Percentiles rank a stretch among this genome's conserved stretches.
phyloP scores from a whole-genome alignment of 192 early-diverging fungal species.

The Umbelopsis sp. region DNA sequence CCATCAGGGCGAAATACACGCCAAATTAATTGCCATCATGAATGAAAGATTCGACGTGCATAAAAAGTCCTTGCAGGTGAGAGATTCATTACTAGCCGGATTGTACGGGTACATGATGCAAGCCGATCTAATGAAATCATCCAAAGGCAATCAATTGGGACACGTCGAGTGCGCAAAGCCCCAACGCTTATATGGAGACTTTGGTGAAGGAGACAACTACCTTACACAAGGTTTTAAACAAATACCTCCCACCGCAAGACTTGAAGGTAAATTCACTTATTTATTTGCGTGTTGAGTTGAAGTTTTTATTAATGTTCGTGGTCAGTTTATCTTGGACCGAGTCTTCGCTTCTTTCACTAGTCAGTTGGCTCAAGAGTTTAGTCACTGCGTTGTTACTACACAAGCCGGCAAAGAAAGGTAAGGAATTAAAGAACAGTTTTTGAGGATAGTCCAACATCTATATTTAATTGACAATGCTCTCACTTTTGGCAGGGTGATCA shows the following conservation, averaged over 20 bases:
- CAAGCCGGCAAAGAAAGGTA: constrained; percentile 70
- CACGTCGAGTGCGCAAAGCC: constrained; percentile 19
- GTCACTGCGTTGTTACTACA: constrained; percentile 50
- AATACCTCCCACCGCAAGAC: constrained; percentile 74
- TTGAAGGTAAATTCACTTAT: constrained; percentile 60
- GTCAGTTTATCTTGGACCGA: constrained; percentile 70
- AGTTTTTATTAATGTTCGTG: neutral
- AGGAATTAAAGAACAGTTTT: neutral
- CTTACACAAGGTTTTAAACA: constrained; percentile 89
- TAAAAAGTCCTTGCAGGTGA: constrained; percentile 69
- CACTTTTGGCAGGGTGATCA: constrained; percentile 54
- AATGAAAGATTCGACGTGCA: constrained; percentile 83
- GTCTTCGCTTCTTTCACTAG: constrained; percentile 80
- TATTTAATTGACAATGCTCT: neutral
- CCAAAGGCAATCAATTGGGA: constrained; percentile 17
- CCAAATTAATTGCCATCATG: constrained; percentile 95
- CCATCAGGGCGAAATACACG: constrained; percentile 90
- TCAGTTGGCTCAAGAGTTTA: constrained; percentile 74
- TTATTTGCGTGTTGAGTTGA: neutral
- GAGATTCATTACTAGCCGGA: constrained; percentile 22
- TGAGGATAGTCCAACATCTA: neutral
- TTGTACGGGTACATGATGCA: constrained; percentile 57
- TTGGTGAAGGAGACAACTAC: constrained; percentile 91
- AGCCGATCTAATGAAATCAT: neutral
- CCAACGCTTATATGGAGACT: constrained; percentile 74